Evolutionary conservation across 2,329 filamentous ascomycete species (phyloP).

Genomic region (Colletotrichum sp.): DNA sequence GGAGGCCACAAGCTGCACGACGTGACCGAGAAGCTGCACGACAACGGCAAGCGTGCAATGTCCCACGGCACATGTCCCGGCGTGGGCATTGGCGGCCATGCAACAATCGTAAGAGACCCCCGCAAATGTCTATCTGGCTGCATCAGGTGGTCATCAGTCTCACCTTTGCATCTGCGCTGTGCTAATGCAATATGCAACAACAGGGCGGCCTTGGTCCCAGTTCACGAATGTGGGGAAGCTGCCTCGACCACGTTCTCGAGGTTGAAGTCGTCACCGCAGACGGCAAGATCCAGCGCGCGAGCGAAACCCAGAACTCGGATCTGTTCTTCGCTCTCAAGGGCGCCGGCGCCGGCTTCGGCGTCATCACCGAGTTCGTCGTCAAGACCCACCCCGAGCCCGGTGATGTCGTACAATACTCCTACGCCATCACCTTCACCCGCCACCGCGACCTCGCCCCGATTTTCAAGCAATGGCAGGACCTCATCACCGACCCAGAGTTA

Average conservation of each 20-base stretch:
- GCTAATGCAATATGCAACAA: neutral
- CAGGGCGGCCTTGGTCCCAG: constrained; percentile 63
- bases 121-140: neutral
- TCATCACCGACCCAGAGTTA: constrained; percentile 58
- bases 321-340: constrained; percentile 64
- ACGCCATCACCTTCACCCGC: constrained; percentile 54
- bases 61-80: constrained; percentile 65
- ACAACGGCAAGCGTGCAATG: constrained; percentile 60
- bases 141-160: neutral
- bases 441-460: constrained; percentile 51
- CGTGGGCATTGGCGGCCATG: constrained; percentile 64
- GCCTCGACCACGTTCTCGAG: constrained; percentile 59
- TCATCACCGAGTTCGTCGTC: constrained; percentile 62
- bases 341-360: constrained; percentile 60
- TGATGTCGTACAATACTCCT: constrained; percentile 64
- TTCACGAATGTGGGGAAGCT: constrained; percentile 63
- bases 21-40: constrained; percentile 53
- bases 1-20: constrained; percentile 57
- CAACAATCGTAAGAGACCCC: constrained; percentile 53
- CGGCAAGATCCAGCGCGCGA: constrained; percentile 55
- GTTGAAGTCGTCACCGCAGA: constrained; percentile 62
- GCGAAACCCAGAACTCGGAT: constrained; percentile 51
- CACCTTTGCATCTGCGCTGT: neutral
- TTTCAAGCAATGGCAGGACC: constrained; percentile 63
- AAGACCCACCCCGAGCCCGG: constrained; percentile 61